Conservation (phyloP, 768 basidiomycete genomes). For the Coprinellus micaceus region DNA sequence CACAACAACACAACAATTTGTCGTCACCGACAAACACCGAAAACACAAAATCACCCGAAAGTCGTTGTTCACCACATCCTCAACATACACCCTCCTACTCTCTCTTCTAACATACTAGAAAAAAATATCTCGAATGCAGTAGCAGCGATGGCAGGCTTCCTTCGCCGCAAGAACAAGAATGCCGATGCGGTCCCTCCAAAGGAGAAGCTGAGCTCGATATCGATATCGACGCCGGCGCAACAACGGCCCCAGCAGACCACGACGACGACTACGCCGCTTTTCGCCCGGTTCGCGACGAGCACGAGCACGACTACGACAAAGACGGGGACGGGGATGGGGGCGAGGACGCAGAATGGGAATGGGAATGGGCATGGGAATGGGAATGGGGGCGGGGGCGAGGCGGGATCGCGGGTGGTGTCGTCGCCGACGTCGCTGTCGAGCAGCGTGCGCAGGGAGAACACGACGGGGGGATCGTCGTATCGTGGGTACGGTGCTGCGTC, state of each 20-base stretch:
- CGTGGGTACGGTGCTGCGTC: conserved; percentile 13
- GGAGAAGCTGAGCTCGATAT: conserved; percentile 9
- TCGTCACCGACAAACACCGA: too few species aligned
- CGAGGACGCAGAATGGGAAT: not conserved
- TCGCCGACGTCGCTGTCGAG: conserved; percentile 34
- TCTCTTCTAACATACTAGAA: too few species aligned
- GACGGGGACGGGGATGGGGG: not conserved
- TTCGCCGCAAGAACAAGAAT: conserved; percentile 48
- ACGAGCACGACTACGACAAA: not conserved
- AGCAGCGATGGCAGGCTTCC: conserved; percentile 52
- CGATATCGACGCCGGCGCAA: conserved; percentile 30
- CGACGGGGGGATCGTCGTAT: conserved; percentile 7
- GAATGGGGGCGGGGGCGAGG: not conserved
- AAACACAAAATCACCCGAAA: too few species aligned
- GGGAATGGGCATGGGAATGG: not conserved
- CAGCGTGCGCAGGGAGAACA: conserved; percentile 12
- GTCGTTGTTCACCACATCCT: too few species aligned
- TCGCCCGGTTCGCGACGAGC: too few species aligned
- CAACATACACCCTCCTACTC: too few species aligned
- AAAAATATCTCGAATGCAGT: conserved; percentile 3
- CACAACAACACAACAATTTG: too few species aligned
- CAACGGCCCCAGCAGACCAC: not conserved
- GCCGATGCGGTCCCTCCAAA: conserved; percentile 17
- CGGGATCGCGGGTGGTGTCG: conserved; percentile 28
- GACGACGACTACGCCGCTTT: too few species aligned